Evolutionary conservation across 208 protist species (phyloP).

Genomic region (Crithidia fasciculata): DNA sequence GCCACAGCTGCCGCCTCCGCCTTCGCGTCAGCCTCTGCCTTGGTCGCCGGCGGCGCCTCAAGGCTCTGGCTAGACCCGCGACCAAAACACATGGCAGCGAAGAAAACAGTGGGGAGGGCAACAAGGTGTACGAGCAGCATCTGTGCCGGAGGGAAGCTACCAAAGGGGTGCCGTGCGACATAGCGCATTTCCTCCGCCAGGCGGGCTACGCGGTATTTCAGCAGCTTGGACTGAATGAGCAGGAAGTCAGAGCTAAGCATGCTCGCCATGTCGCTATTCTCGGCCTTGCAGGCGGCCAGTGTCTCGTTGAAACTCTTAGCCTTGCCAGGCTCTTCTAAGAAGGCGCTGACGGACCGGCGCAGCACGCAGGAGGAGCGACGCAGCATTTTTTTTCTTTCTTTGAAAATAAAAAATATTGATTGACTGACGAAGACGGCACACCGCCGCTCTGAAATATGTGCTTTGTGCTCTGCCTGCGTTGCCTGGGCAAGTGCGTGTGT

Average conservation of each 20-base stretch:
- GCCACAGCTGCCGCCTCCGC: conserved; percentile 9
- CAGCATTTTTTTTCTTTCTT: conserved; percentile 35
- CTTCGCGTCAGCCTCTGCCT: conserved; percentile 7
- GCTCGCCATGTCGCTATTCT: conserved; percentile 74
- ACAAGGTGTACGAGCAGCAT: conserved; percentile 45
- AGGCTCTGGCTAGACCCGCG: conserved; percentile 48
- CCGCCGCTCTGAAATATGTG: no score
- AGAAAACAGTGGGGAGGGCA: conserved; percentile 50
- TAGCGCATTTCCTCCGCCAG: conserved; percentile 65
- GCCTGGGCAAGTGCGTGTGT: neutral
- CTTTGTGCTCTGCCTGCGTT: no score
- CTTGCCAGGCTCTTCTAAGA: conserved; percentile 63
- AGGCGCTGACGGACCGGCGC: conserved; percentile 56
- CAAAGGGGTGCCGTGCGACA: conserved; percentile 52
- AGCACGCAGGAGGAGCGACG: conserved; percentile 42
- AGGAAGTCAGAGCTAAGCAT: conserved; percentile 72
- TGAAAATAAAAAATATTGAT: no score
- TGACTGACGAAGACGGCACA: no score
- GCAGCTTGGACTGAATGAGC: conserved; percentile 64
- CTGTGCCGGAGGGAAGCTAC: conserved; percentile 44
- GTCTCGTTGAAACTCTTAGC: conserved; percentile 60
- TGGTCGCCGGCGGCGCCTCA: conserved; percentile 36
- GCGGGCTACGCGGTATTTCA: conserved; percentile 79
- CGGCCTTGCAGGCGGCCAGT: conserved; percentile 50
- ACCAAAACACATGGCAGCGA: conserved; percentile 43